A percentile compares a stretch with the other conserved stretches of the same genome.
These are phyloP conservation scores for thale cress (Arabidopsis thaliana) DNA, from an alignment of 345 rosid species.

Conservation along the genomic window DNA sequence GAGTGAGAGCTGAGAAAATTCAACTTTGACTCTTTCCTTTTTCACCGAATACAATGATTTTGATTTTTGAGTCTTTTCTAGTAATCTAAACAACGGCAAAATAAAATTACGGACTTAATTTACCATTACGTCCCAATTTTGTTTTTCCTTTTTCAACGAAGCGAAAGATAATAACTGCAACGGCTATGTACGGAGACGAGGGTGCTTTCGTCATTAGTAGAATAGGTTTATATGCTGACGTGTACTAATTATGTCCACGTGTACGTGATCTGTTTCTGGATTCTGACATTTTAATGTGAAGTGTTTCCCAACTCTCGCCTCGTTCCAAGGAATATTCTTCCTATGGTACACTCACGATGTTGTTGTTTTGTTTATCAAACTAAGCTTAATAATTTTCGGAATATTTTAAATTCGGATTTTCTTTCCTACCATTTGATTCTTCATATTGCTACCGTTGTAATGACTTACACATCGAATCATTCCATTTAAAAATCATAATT, in stretches of 20 bases:
- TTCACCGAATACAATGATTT: constrained; percentile 41
- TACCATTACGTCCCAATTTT: constrained; percentile 41
- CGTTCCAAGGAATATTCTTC: constrained; percentile 50
- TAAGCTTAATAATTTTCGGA: constrained; percentile 14
- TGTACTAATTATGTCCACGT: constrained; percentile 34
- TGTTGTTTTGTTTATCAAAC: constrained; percentile 5
- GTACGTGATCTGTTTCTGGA: constrained; percentile 32
- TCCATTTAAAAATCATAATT: constrained; percentile 13
- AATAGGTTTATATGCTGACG: constrained; percentile 26
- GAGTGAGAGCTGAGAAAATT: constrained; percentile 15
- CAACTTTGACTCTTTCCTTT: constrained; percentile 34
- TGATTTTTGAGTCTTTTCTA: constrained; percentile 1
- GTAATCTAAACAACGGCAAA: constrained; percentile 9
- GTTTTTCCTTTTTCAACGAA: not conserved
- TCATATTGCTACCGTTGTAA: constrained; percentile 36
- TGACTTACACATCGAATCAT: constrained; percentile 41
- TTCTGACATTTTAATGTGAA: constrained; percentile 39
- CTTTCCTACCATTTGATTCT: constrained; percentile 22
- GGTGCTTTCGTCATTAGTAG: constrained; percentile 17
- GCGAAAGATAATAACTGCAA: constrained; percentile 31
- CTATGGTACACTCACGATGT: constrained; percentile 44
- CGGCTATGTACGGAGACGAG: constrained; percentile 47
- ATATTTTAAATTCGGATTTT: constrained; percentile 23
- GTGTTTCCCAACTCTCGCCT: constrained; percentile 43
- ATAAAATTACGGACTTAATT: constrained; percentile 33